Percentiles rank a stretch among this genome's conserved stretches.
These are phyloP conservation scores for Kodamaea suecica DNA, from an alignment of 1,139 yeast species.

Conservation along the genomic window DNA sequence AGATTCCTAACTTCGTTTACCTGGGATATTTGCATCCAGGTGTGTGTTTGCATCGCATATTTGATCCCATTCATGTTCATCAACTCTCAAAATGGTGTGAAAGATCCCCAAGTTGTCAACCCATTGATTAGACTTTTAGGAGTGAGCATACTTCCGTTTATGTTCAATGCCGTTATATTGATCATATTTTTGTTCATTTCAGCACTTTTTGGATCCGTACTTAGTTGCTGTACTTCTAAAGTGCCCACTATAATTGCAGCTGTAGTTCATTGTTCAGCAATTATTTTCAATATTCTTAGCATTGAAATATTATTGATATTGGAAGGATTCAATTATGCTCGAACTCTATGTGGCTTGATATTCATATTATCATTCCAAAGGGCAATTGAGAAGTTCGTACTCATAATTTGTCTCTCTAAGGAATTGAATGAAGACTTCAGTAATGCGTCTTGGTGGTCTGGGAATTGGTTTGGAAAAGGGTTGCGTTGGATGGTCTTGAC, in stretches of 20 bases:
- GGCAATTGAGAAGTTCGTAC: conserved; percentile 39
- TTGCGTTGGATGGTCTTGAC: conserved; percentile 57
- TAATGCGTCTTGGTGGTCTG: conserved; percentile 85
- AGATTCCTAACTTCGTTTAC: conserved; percentile 48
- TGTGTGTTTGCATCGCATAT: conserved; percentile 38
- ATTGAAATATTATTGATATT: conserved; percentile 62
- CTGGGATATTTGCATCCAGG: conserved; percentile 53
- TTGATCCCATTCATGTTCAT: conserved; percentile 64
- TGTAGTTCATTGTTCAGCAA: conserved; percentile 49
- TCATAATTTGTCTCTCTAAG: conserved; percentile 50
- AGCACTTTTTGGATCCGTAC: conserved; percentile 42
- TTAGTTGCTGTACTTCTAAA: conserved; percentile 34
- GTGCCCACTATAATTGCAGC: conserved; percentile 45
- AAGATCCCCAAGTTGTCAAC: conserved; percentile 44
- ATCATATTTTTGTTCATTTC: conserved; percentile 47
- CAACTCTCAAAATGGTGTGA: conserved; percentile 67
- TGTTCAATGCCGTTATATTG: conserved; percentile 44
- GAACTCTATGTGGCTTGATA: conserved; percentile 56
- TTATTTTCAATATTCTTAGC: conserved; percentile 49
- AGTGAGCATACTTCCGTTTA: conserved; percentile 52
- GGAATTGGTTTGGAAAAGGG: conserved; percentile 64
- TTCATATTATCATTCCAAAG: conserved; percentile 57
- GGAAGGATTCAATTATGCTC: conserved; percentile 60
- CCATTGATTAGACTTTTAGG: conserved; percentile 52
- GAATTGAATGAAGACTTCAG: conserved; percentile 57